Evolutionary conservation across 345 rosid genomes (phyloP).

Genomic region (Euphorbia lathyris): DNA sequence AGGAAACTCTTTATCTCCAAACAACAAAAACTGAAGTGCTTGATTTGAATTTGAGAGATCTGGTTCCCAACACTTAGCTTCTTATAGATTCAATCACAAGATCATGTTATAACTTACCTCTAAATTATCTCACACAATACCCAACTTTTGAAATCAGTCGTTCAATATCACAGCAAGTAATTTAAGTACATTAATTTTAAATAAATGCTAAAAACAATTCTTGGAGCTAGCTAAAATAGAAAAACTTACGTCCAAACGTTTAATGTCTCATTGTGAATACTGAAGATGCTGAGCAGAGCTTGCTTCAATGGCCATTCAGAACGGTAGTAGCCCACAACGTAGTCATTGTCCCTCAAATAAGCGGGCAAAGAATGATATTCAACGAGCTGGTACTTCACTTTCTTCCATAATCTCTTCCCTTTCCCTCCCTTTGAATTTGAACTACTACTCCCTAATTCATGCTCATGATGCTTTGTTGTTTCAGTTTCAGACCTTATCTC

Average conservation of each 20-base stretch:
- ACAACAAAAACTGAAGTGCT: background rate
- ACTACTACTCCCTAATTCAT: constrained; percentile 3
- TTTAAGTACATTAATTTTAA: too few relatives aligned
- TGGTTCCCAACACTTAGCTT: background rate
- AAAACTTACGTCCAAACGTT: constrained; percentile 92
- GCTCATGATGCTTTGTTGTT: constrained; percentile 37
- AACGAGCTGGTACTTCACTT: constrained; percentile 85
- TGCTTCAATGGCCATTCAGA: constrained; percentile 95
- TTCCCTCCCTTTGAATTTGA: constrained; percentile 44
- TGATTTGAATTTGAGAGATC: background rate
- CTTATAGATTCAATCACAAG: background rate
- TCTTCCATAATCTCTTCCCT: constrained; percentile 82
- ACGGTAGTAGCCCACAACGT: constrained; percentile 77
- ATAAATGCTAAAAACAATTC: too few relatives aligned
- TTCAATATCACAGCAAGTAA: background rate
- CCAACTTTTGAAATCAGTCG: background rate
- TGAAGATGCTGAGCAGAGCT: constrained; percentile 70
- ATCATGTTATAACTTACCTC: background rate
- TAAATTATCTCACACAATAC: background rate
- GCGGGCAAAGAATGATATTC: constrained; percentile 84
- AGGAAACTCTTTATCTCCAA: too few relatives aligned
- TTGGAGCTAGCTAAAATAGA: too few relatives aligned
- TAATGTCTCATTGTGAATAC: constrained; percentile 85
- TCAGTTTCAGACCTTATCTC: constrained; percentile 32
- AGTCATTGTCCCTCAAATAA: constrained; percentile 84